These are phyloP conservation scores for Saccharum officinarum DNA, from an alignment of 176 grass and related monocot species.

Conservation along the genomic window DNA sequence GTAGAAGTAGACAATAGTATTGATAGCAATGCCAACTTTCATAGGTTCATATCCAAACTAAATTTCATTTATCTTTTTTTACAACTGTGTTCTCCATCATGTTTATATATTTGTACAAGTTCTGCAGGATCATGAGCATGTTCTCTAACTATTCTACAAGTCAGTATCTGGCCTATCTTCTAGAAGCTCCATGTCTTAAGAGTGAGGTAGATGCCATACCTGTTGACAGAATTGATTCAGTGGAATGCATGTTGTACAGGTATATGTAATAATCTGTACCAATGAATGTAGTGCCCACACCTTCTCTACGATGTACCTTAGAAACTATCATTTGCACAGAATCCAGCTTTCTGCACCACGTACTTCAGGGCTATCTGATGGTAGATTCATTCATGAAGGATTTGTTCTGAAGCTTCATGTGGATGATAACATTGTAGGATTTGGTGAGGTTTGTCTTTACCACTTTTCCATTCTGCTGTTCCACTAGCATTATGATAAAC, in stretches of 20 bases:
- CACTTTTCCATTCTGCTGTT: not conserved
- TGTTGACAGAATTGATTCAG: constrained; percentile 48
- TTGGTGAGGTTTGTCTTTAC: constrained; percentile 87
- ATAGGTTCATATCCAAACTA: constrained; percentile 51
- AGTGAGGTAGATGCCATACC: constrained; percentile 33
- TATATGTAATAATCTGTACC: constrained; percentile 31
- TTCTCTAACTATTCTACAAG: constrained; percentile 51
- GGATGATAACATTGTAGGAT: constrained; percentile 62
- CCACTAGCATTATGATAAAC: not conserved
- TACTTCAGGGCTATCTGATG: constrained; percentile 64
- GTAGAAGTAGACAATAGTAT: constrained; percentile 81
- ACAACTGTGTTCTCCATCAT: not conserved
- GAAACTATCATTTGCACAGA: constrained; percentile 47
- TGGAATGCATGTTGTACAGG: constrained; percentile 88
- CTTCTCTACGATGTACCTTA: constrained; percentile 28
- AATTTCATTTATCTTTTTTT: constrained; percentile 9
- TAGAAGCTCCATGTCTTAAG: constrained; percentile 34
- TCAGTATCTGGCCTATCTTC: constrained; percentile 60
- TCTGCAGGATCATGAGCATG: constrained; percentile 58
- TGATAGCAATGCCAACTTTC: constrained; percentile 73
- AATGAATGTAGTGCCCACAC: not conserved
- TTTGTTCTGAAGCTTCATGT: constrained; percentile 68
- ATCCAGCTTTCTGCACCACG: constrained; percentile 71
- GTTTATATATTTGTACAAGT: constrained; percentile 24
- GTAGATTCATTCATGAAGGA: constrained; percentile 62